phyloP scores from a whole-genome alignment of 768 basidiomycete genomes.

The Rhizopogon vulgaris region DNA sequence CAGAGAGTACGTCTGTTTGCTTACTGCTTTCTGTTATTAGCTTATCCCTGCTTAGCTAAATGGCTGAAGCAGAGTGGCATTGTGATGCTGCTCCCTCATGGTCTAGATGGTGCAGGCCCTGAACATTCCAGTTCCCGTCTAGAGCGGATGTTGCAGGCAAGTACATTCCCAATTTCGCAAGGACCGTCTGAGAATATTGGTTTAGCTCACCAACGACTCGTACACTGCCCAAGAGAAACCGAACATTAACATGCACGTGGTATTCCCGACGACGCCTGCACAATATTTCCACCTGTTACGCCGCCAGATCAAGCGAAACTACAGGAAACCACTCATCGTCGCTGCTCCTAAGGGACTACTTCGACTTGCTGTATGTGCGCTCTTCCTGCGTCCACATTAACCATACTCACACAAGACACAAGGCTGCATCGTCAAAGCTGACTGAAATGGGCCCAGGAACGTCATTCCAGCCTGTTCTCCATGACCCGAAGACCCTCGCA shows the following conservation, averaged over 20 bases:
- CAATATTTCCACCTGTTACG: conserved; percentile 94
- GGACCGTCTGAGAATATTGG: neutral
- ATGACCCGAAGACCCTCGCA: conserved; percentile 34
- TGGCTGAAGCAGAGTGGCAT: conserved; percentile 91
- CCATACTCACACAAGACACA: neutral
- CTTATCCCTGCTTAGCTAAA: conserved; percentile 52
- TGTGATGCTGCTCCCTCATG: conserved; percentile 81
- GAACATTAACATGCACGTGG: conserved; percentile 80
- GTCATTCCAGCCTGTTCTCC: conserved; percentile 62
- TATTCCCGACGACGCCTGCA: conserved; percentile 82
- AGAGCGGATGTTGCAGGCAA: conserved; percentile 86
- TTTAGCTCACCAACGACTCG: conserved; percentile 72
- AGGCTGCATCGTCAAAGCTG: conserved; percentile 73
- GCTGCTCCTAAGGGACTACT: conserved; percentile 82
- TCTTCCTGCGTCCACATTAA: neutral
- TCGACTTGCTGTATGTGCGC: conserved; percentile 56
- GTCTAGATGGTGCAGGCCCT: conserved; percentile 87
- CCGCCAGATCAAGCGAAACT: conserved; percentile 79
- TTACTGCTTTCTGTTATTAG: neutral
- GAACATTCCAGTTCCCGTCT: conserved; percentile 89
- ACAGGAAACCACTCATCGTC: conserved; percentile 80
- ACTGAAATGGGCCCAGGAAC: conserved; percentile 54
- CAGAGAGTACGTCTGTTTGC: conserved; percentile 58
- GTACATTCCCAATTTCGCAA: neutral
- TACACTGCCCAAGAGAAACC: conserved; percentile 24